phyloP scores from a whole-genome alignment of 164 flowering plant species.

The Magnolia officinalis region DNA sequence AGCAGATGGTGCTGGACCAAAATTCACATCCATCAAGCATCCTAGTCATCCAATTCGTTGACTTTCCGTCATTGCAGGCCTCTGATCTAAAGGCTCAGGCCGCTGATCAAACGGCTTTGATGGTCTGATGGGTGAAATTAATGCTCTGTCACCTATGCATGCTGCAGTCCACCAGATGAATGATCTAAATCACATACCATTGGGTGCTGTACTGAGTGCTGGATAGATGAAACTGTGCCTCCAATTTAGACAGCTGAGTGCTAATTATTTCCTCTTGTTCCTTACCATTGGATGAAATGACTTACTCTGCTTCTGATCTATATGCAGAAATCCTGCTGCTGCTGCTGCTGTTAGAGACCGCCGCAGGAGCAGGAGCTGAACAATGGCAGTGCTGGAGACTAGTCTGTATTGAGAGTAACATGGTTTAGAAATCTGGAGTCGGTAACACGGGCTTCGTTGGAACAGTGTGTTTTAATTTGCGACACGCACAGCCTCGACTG shows the following conservation, averaged over 20 bases:
- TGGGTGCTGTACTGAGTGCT: neutral
- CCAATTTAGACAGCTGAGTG: neutral
- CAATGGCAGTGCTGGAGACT: neutral
- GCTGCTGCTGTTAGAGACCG: conserved; percentile 42
- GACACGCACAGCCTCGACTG: conserved; percentile 40
- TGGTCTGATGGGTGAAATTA: neutral
- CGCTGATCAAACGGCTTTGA: neutral
- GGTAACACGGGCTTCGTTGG: conserved; percentile 32
- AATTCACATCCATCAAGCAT: neutral
- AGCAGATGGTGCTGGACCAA: neutral
- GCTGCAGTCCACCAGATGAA: neutral
- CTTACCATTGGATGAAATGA: neutral
- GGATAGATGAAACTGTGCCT: neutral
- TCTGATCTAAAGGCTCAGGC: neutral
- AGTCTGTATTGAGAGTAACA: conserved; percentile 15
- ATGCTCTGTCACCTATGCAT: neutral
- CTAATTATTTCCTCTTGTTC: neutral
- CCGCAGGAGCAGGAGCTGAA: conserved; percentile 77
- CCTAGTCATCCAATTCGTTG: too few relatives aligned
- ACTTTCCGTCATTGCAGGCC: neutral
- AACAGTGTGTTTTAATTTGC: conserved; percentile 39
- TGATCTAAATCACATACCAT: too few relatives aligned
- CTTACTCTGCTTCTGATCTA: neutral
- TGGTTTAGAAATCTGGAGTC: conserved; percentile 24
- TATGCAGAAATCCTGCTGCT: conserved; percentile 38